phyloP scores from a whole-genome alignment of 2,329 filamentous ascomycete genomes.

The Hypoxylon rubiginosum region DNA sequence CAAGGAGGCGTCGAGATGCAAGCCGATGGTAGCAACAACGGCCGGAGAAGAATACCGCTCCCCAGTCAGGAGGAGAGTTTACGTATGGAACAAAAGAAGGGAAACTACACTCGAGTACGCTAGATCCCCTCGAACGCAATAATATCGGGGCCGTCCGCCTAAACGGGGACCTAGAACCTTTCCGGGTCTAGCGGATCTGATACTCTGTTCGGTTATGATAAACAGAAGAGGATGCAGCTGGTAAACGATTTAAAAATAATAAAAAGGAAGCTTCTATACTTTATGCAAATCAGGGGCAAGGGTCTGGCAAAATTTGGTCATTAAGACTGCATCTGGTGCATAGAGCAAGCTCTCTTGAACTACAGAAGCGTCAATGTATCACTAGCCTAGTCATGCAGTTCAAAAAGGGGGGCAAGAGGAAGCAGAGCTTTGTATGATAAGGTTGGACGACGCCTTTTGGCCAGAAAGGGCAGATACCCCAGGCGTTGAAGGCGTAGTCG shows the following conservation, averaged over 20 bases:
- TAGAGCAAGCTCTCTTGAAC: neutral
- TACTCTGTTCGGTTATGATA: neutral
- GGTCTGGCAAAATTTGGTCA: neutral
- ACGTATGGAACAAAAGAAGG: conserved; percentile 78
- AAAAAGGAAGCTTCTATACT: no score
- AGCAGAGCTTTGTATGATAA: conserved; percentile 22
- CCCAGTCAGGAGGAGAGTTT: conserved; percentile 89
- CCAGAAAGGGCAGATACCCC: conserved; percentile 42
- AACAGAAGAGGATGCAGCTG: neutral
- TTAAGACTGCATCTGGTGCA: neutral
- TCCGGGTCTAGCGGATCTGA: neutral
- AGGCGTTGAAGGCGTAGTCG: conserved; percentile 36
- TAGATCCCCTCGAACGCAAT: conserved; percentile 50
- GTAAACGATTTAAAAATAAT: neutral
- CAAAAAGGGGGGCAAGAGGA: neutral
- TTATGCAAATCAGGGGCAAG: no score
- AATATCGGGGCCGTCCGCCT: no score
- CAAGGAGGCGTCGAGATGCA: conserved; percentile 38
- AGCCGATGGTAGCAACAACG: conserved; percentile 45
- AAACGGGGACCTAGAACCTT: no score
- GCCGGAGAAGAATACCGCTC: conserved; percentile 73
- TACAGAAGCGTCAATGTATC: neutral
- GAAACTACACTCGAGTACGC: conserved; percentile 69
- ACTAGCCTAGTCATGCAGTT: conserved; percentile 17
- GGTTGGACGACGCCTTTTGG: conserved; percentile 29